Conservation (phyloP, 2,329 filamentous ascomycete genomes). For the Allantophomopsis lycopodina region DNA sequence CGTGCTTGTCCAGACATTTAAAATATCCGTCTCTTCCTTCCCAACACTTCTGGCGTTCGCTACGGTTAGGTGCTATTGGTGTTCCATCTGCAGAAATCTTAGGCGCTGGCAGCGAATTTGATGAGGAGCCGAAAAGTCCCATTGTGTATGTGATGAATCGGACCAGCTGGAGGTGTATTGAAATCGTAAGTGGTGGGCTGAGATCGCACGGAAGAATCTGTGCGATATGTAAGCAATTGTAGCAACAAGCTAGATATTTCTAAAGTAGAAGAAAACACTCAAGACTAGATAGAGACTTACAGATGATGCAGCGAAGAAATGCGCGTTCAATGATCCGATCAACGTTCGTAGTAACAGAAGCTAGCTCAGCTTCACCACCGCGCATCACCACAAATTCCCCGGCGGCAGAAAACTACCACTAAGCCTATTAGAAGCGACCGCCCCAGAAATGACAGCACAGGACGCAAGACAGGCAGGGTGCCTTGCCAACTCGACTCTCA, state of each 20-base stretch:
- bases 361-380: not conserved
- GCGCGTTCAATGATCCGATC: too few relatives aligned
- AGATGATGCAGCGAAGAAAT: too few relatives aligned
- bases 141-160: constrained; percentile 21
- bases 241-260: too few relatives aligned
- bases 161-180: not conserved
- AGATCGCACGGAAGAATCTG: too few relatives aligned
- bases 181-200: too few relatives aligned
- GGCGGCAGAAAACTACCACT: constrained; percentile 7
- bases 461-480: too few relatives aligned
- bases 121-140: constrained; percentile 30
- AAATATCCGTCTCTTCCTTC: constrained; percentile 82
- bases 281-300: too few relatives aligned
- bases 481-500: too few relatives aligned
- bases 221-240: too few relatives aligned
- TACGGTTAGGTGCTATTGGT: constrained; percentile 71
- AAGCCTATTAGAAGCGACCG: not conserved
- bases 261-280: too few relatives aligned
- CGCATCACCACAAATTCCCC: too few relatives aligned
- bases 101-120: constrained; percentile 23
- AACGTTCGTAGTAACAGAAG: not conserved
- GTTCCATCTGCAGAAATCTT: constrained; percentile 39
- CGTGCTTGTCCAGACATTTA: constrained; percentile 67
- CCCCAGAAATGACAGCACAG: too few relatives aligned
- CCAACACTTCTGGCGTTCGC: constrained; percentile 76